Conservation (phyloP, 306 rosid genomes). For the Abrus precatorius region DNA sequence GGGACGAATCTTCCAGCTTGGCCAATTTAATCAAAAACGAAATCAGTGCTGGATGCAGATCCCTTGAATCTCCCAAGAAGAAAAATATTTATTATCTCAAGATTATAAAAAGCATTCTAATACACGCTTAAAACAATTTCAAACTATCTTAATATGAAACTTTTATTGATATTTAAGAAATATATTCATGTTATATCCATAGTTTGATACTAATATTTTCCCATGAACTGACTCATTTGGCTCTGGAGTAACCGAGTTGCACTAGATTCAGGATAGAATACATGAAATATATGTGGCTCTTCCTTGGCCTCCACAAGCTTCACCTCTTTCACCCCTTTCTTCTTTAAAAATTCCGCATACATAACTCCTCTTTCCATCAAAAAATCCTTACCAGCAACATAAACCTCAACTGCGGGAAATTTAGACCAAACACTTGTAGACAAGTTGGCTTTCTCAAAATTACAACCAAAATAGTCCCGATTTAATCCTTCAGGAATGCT, state of each 20-base stretch:
- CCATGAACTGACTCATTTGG: constrained; percentile 71
- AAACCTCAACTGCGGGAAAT: constrained; percentile 73
- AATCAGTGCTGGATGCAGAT: constrained; percentile 84
- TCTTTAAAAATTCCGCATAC: constrained; percentile 71
- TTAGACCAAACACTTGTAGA: constrained; percentile 53
- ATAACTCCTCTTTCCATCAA: constrained; percentile 82
- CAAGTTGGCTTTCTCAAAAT: constrained; percentile 60
- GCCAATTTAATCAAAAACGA: constrained; percentile 97
- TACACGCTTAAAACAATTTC: not conserved
- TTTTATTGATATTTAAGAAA: not conserved
- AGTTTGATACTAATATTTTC: constrained; percentile 42
- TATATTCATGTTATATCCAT: not conserved
- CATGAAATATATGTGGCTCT: constrained; percentile 70
- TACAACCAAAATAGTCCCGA: constrained; percentile 72
- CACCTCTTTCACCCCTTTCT: constrained; percentile 62
- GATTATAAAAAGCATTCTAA: not conserved
- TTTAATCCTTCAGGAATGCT: constrained; percentile 69
- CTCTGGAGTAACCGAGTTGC: constrained; percentile 71
- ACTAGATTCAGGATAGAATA: constrained; percentile 63
- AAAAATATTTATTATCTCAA: too few relatives aligned
- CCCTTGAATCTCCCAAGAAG: constrained; percentile 62
- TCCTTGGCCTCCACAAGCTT: constrained; percentile 67
- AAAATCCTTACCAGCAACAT: constrained; percentile 80
- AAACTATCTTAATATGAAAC: not conserved
- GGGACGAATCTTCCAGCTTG: constrained; percentile 99